Evolutionary conservation across 352 stramenopile species (phyloP).

Genomic region (Globisporangium cystogenes): DNA sequence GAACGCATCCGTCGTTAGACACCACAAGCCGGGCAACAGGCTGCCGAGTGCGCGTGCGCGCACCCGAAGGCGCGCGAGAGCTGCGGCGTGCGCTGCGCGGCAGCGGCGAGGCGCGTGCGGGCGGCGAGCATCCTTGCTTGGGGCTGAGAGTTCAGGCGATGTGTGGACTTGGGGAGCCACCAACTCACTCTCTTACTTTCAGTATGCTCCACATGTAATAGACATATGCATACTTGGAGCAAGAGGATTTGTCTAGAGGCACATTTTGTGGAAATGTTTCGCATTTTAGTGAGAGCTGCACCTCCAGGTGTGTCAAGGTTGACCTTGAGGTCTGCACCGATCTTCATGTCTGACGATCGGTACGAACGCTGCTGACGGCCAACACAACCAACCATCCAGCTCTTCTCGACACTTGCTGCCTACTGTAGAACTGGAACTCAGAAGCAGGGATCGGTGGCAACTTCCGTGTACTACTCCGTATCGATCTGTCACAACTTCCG

Average conservation of each 20-base stretch:
- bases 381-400: too few relatives aligned
- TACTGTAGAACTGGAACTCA: too few relatives aligned
- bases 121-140: slow-evolving; percentile 9
- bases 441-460: neutral
- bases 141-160: neutral
- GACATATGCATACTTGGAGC: neutral
- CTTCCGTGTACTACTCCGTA: neutral
- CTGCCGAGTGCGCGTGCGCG: too few relatives aligned
- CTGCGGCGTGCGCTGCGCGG: slow-evolving; percentile 21
- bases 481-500: too few relatives aligned
- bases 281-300: too few relatives aligned
- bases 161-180: neutral
- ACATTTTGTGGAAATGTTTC: neutral
- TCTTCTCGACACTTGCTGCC: too few relatives aligned
- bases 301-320: too few relatives aligned
- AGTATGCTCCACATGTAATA: neutral
- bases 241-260: neutral
- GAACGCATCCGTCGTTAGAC: too few relatives aligned
- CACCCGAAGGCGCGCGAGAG: slow-evolving; percentile 62
- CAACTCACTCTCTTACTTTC: neutral
- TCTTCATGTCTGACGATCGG: too few relatives aligned
- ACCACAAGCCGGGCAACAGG: too few relatives aligned
- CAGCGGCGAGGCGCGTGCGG: slow-evolving; percentile 4
- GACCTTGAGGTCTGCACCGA: too few relatives aligned
- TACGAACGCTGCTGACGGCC: too few relatives aligned